phyloP scores from a whole-genome alignment of 352 stramenopile species.

The Phytophthora meadii region DNA sequence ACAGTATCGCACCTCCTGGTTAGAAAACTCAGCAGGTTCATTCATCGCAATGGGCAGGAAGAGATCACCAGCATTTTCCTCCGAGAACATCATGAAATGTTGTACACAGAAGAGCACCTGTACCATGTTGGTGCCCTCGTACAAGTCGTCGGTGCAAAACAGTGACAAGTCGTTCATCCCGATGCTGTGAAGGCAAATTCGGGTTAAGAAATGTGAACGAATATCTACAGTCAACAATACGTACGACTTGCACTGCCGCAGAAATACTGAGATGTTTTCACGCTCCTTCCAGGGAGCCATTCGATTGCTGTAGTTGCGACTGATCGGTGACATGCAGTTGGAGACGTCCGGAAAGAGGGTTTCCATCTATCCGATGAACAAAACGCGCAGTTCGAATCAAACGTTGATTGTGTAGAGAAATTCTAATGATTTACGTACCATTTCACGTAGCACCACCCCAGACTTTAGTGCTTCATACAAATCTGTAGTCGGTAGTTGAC shows the following conservation, averaged over 20 bases:
- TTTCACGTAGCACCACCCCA: slow-evolving; percentile 77
- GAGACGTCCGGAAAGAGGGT: slow-evolving; percentile 62
- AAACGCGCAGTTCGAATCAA: neutral
- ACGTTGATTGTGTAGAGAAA: neutral
- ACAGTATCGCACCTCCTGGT: slow-evolving; percentile 56
- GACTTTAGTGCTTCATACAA: slow-evolving; percentile 76
- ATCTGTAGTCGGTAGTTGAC: slow-evolving; percentile 58
- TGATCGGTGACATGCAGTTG: slow-evolving; percentile 73
- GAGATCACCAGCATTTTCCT: slow-evolving; percentile 49
- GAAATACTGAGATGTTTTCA: slow-evolving; percentile 86
- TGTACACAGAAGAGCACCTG: slow-evolving; percentile 83
- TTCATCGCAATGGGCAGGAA: slow-evolving; percentile 57
- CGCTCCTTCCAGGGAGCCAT: slow-evolving; percentile 88
- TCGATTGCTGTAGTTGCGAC: slow-evolving; percentile 66
- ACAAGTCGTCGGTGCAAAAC: slow-evolving; percentile 87
- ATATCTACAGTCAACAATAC: slow-evolving; percentile 13
- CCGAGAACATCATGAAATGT: slow-evolving; percentile 76
- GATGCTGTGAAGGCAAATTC: slow-evolving; percentile 42
- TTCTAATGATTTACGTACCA: slow-evolving; percentile 40
- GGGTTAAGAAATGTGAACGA: slow-evolving; percentile 6
- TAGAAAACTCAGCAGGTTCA: slow-evolving; percentile 56
- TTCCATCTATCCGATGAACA: slow-evolving; percentile 39
- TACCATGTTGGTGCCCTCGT: slow-evolving; percentile 88
- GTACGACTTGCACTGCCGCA: slow-evolving; percentile 84
- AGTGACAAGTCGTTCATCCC: slow-evolving; percentile 84